phyloP scores from a whole-genome alignment of 2,329 filamentous ascomycete genomes.

The Neodidymelliopsis sp. region DNA sequence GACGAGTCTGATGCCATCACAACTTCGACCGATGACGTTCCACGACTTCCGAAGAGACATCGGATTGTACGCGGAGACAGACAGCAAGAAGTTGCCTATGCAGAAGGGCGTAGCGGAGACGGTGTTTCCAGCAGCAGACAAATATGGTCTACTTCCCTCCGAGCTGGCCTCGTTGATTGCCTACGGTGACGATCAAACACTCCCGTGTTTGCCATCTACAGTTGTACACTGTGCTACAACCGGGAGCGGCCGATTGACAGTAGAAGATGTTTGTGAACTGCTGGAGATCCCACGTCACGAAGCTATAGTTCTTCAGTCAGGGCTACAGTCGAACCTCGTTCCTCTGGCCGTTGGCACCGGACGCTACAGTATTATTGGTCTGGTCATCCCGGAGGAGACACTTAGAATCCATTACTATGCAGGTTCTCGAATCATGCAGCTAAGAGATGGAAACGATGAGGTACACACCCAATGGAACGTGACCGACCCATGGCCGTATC shows the following conservation, averaged over 20 bases:
- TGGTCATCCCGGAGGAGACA: conserved; percentile 64
- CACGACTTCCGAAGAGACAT: conserved; percentile 30
- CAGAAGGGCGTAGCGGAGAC: conserved; percentile 7
- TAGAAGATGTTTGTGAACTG: conserved; percentile 47
- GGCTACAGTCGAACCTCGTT: conserved; percentile 48
- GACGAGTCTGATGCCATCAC: conserved; percentile 13
- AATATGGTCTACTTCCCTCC: conserved; percentile 25
- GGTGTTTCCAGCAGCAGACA: conserved; percentile 11
- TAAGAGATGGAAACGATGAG: conserved; percentile 38
- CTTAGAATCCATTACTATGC: conserved; percentile 47
- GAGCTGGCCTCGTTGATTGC: conserved; percentile 39
- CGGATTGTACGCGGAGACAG: conserved; percentile 14
- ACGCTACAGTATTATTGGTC: conserved; percentile 76
- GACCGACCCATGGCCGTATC: conserved; percentile 49
- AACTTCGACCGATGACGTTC: conserved; percentile 28
- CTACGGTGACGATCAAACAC: conserved; percentile 32
- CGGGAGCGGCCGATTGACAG: conserved; percentile 46
- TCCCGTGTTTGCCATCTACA: conserved; percentile 36
- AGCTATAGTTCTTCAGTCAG: conserved; percentile 58
- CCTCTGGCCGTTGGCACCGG: conserved; percentile 61
- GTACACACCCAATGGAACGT: conserved; percentile 37
- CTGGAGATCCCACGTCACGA: conserved; percentile 46
- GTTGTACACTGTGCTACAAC: conserved; percentile 45
- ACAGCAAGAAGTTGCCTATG: conserved; percentile 13
- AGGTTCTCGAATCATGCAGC: conserved; percentile 34